Percentiles rank a stretch among this genome's conserved stretches.
These are phyloP conservation scores for Xylaria intraflava DNA, from an alignment of 495 filamentous ascomycete species.

Conservation along the genomic window DNA sequence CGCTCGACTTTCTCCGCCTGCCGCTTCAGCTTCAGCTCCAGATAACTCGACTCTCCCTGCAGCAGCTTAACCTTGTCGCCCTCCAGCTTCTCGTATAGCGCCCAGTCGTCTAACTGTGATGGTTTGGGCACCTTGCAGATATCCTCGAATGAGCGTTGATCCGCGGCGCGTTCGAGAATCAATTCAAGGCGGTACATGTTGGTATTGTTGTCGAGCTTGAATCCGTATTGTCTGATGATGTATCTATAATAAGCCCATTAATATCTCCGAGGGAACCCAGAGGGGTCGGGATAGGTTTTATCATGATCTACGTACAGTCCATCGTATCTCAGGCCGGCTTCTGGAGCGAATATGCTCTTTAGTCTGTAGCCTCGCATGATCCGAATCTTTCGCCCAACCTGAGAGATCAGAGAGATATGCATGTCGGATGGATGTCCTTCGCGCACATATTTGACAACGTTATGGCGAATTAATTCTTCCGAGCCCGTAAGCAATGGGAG, in stretches of 20 bases:
- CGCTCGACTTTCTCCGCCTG: constrained; percentile 21
- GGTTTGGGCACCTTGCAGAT: constrained; percentile 33
- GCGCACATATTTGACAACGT: constrained; percentile 30
- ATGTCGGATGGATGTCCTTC: constrained; percentile 30
- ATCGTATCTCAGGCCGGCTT: constrained; percentile 43
- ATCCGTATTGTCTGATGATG: constrained; percentile 34
- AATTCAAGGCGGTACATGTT: constrained; percentile 30
- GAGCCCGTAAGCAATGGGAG: constrained; percentile 39
- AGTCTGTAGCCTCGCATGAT: constrained; percentile 37
- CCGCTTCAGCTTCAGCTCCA: constrained; percentile 23
- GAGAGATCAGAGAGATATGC: constrained; percentile 30
- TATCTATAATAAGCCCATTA: constrained; percentile 2
- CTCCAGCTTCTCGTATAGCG: constrained; percentile 33
- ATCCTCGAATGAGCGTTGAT: constrained; percentile 25
- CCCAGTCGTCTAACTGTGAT: constrained; percentile 45
- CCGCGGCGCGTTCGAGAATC: constrained; percentile 26
- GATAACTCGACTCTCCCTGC: constrained; percentile 19
- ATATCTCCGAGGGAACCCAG: neutral
- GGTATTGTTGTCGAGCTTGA: constrained; percentile 23
- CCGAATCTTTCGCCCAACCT: constrained; percentile 36
- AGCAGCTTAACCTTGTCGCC: constrained; percentile 25
- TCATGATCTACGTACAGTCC: constrained; percentile 37
- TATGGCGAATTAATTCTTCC: constrained; percentile 28
- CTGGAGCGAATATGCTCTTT: constrained; percentile 39
- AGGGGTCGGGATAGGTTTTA: neutral